A percentile compares a stretch with the other conserved stretches of the same genome.
These are phyloP conservation scores for Rhazya stricta DNA, from an alignment of 257 asterid species.

Conservation along the genomic window DNA sequence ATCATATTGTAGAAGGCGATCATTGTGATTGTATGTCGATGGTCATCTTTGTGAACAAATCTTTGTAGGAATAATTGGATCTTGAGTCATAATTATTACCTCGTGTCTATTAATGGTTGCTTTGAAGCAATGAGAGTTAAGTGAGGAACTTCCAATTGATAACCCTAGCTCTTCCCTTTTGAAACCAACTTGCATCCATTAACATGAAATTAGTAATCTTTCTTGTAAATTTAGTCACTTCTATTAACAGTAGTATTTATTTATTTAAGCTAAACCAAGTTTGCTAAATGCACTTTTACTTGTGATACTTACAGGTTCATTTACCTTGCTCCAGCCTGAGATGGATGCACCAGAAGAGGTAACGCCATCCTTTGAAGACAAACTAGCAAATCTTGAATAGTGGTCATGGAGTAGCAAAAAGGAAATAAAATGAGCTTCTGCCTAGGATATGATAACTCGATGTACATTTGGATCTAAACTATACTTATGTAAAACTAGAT, in stretches of 20 bases:
- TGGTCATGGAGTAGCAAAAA: constrained; percentile 42
- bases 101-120: constrained; percentile 82
- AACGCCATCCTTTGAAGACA: constrained; percentile 35
- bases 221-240: constrained; percentile 45
- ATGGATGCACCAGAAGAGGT: constrained; percentile 30
- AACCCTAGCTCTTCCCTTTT: constrained; percentile 67
- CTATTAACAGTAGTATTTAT: constrained; percentile 77
- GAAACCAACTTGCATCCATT: constrained; percentile 61
- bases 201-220: constrained; percentile 1
- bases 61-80: background rate
- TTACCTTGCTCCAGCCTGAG: constrained; percentile 71
- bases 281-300: constrained; percentile 49
- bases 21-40: background rate
- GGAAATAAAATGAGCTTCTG: constrained; percentile 15
- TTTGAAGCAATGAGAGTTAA: constrained; percentile 58
- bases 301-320: constrained; percentile 82
- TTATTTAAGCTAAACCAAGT: constrained; percentile 61
- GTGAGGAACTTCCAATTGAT: constrained; percentile 56
- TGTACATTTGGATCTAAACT: background rate
- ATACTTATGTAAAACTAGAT: background rate
- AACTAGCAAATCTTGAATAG: constrained; percentile 43
- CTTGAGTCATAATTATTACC: constrained; percentile 34
- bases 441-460: background rate
- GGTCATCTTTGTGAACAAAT: background rate
- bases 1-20: background rate